Evolutionary conservation across 139 green algal species (phyloP).

Genomic region (Chlorella sp.): DNA sequence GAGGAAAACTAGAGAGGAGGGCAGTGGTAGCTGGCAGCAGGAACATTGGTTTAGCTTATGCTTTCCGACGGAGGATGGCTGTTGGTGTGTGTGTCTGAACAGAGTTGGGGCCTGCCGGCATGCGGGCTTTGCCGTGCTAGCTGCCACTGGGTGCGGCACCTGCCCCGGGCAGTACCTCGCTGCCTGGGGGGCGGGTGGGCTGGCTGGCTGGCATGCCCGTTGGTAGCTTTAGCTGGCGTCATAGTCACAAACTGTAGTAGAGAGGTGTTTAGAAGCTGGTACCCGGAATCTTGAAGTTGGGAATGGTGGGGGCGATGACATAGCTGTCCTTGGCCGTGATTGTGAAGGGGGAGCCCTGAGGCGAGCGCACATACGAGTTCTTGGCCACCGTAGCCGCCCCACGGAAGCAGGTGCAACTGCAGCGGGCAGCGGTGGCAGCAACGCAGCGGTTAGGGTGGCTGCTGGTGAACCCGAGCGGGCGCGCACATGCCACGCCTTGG

Average conservation of each 20-base stretch:
- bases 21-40: not conserved
- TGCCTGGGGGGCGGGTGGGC: too few relatives aligned
- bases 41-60: not conserved
- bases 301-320: slow-evolving; percentile 13
- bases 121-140: not conserved
- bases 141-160: not conserved
- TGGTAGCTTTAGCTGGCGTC: not conserved
- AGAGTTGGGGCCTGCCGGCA: not conserved
- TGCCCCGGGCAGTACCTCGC: too few relatives aligned
- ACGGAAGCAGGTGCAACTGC: slow-evolving; percentile 22
- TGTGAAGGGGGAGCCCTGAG: not conserved
- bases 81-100: not conserved
- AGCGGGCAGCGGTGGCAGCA: not conserved
- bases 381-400: not conserved
- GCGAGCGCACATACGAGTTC: not conserved
- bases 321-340: not conserved
- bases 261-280: not conserved
- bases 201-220: not conserved
- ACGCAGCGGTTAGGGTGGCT: not conserved
- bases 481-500: too few relatives aligned
- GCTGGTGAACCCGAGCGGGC: too few relatives aligned
- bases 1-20: not conserved
- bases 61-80: not conserved
- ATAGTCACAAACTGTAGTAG: not conserved
- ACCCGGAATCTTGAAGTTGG: not conserved